Evolutionary conservation across 2,329 filamentous ascomycete species (phyloP).

Genomic region (Coniochaeta sp.): DNA sequence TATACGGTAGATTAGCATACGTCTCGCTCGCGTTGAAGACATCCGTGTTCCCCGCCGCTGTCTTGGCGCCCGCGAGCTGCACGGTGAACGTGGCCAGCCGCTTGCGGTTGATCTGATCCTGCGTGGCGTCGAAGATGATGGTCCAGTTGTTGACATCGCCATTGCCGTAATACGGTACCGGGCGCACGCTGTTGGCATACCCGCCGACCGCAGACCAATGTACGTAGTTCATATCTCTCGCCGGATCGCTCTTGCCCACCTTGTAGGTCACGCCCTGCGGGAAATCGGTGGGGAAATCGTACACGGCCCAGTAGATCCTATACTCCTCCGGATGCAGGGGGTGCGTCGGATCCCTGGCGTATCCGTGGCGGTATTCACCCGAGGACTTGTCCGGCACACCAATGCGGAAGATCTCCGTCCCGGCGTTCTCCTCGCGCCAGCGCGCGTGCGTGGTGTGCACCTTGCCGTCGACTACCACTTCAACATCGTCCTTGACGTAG

Average conservation of each 20-base stretch:
- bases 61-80: constrained; percentile 57
- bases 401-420: constrained; percentile 55
- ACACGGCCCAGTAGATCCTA: constrained; percentile 52
- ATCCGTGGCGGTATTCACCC: constrained; percentile 54
- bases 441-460: constrained; percentile 28
- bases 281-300: constrained; percentile 54
- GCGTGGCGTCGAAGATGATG: constrained; percentile 41
- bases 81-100: constrained; percentile 51
- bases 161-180: constrained; percentile 33
- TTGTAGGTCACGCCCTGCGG: constrained; percentile 50
- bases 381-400: constrained; percentile 55
- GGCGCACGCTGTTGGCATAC: constrained; percentile 38
- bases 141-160: constrained; percentile 53
- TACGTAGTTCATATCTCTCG: constrained; percentile 52
- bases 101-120: constrained; percentile 31
- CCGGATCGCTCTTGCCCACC: constrained; percentile 43
- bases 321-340: constrained; percentile 49
- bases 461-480: constrained; percentile 31
- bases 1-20: constrained; percentile 45
- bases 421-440: constrained; percentile 49
- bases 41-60: constrained; percentile 55
- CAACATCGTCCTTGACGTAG: constrained; percentile 43
- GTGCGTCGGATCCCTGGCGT: constrained; percentile 37
- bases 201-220: constrained; percentile 60
- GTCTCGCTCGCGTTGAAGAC: constrained; percentile 45